Evolutionary conservation across 768 basidiomycete genomes (phyloP).

Genomic region (Collybiopsis luxurians): DNA sequence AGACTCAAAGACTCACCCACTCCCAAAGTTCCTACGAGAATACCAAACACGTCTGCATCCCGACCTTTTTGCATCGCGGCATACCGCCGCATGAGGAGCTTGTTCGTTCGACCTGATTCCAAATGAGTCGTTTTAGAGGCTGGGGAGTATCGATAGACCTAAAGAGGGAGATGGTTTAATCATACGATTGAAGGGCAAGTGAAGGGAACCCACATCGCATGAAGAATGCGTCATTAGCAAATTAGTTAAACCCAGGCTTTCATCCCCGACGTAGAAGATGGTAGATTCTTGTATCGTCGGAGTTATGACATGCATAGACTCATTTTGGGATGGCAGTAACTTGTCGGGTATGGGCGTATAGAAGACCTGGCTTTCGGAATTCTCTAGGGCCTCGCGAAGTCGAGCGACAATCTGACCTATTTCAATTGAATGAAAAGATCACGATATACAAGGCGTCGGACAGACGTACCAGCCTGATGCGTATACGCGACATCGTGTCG

Average conservation of each 20-base stretch:
- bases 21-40: slow-evolving; percentile 92
- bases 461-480: slow-evolving; percentile 54
- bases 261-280: slow-evolving; percentile 67
- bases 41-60: slow-evolving; percentile 92
- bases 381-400: slow-evolving; percentile 24
- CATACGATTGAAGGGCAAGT: neutral
- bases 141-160: slow-evolving; percentile 84
- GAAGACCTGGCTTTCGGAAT: slow-evolving; percentile 25
- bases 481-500: slow-evolving; percentile 79
- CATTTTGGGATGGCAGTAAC: slow-evolving; percentile 8
- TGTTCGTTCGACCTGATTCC: slow-evolving; percentile 72
- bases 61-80: slow-evolving; percentile 83
- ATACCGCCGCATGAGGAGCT: slow-evolving; percentile 87
- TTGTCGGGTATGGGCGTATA: slow-evolving; percentile 33
- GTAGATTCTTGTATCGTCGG: slow-evolving; percentile 9
- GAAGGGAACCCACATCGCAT: slow-evolving; percentile 46
- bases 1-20: slow-evolving; percentile 58
- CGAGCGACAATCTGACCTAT: neutral
- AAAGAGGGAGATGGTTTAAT: neutral
- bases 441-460: neutral
- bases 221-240: slow-evolving; percentile 79
- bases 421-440: neutral
- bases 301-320: neutral
- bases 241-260: slow-evolving; percentile 80
- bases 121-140: slow-evolving; percentile 38